Evolutionary conservation across 768 basidiomycete genomes (phyloP), one percentile per base, ranked within the genome.

Genomic region (Podaxis sp.): DNA sequence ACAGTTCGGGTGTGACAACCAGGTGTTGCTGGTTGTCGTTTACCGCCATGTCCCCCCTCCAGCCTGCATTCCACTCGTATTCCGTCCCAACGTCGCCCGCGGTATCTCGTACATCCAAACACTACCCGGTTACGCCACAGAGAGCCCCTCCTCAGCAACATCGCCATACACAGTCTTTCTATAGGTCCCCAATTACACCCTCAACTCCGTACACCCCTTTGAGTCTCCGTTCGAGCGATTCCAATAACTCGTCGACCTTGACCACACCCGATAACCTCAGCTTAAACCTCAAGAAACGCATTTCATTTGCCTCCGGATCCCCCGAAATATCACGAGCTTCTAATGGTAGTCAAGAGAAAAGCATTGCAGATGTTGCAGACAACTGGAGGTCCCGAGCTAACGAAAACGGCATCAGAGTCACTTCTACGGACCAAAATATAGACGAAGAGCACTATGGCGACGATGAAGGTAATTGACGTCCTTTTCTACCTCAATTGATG

Each of bases 301-400:
- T 71, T 70, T 65, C 65, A 2, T 72, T 72, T 42, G 73, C 85
- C 82, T 17, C 83, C 80, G 12, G 82, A 82, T 67, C 77, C 79
- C 42, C 53, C 72, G 73, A 22, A 62, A 60, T 65, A 39, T 64
- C 67, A 36, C 30, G 61, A 42, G 52, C 65, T 57, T 12, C 59
- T 30, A 64, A 60, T 46, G 69, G 66, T 22, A 46, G 44, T 61
- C 75, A 76, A 66, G 81, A 81, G 66, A 78, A 80, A 66, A 82
- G 80, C 68, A 76, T 86, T 24, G 83, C 85, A 15, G 85, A 88
- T 70, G 81, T 86, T 42, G 82, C 87, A 4, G 80, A 82, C 38
- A 90, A 84, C 70, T 92, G 90, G 90, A 82, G 90, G 61, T 86
- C 83, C 33, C 79, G 89, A 55, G 87, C 89, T 56, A 85, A 78